Percentiles rank a stretch among this genome's conserved stretches.
phyloP scores from a whole-genome alignment of 2,329 filamentous ascomycete species.

The Aspergillus fumigatiaffinis region DNA sequence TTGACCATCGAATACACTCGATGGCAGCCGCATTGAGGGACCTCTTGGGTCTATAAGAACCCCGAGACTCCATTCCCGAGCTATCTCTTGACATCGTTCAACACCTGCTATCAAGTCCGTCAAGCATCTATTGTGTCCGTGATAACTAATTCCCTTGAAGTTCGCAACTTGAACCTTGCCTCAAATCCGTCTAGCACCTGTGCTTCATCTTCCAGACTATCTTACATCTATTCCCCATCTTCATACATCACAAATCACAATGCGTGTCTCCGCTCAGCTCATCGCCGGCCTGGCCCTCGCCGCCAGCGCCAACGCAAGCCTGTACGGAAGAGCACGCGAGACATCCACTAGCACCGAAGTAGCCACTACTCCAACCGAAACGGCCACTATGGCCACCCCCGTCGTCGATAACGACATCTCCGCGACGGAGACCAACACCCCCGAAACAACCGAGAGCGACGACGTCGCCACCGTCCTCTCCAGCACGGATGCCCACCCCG shows the following conservation, averaged over 20 bases:
- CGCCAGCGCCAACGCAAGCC: constrained; percentile 9
- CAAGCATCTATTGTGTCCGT: not conserved
- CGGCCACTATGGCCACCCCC: not conserved
- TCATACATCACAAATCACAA: constrained; percentile 13
- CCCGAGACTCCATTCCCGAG: not conserved
- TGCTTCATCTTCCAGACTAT: not conserved
- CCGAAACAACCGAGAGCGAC: not conserved
- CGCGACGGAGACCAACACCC: not conserved
- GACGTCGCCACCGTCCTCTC: constrained; percentile 6
- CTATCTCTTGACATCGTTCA: not conserved
- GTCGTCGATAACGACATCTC: not conserved
- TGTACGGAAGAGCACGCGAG: not conserved
- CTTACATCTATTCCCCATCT: not conserved
- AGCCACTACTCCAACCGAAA: not conserved
- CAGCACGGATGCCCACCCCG: constrained; percentile 7
- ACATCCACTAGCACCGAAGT: not conserved
- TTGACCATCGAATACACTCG: not conserved
- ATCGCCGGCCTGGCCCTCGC: constrained; percentile 17
- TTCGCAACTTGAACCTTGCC: not conserved
- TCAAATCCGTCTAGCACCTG: not conserved
- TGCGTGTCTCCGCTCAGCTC: constrained; percentile 26
- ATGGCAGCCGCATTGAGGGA: not conserved
- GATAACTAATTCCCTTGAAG: not conserved
- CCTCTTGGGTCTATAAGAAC: not conserved
- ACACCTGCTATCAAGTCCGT: not conserved